phyloP scores from a whole-genome alignment of 169 alveolate species.

The Eimeria mitis region DNA sequence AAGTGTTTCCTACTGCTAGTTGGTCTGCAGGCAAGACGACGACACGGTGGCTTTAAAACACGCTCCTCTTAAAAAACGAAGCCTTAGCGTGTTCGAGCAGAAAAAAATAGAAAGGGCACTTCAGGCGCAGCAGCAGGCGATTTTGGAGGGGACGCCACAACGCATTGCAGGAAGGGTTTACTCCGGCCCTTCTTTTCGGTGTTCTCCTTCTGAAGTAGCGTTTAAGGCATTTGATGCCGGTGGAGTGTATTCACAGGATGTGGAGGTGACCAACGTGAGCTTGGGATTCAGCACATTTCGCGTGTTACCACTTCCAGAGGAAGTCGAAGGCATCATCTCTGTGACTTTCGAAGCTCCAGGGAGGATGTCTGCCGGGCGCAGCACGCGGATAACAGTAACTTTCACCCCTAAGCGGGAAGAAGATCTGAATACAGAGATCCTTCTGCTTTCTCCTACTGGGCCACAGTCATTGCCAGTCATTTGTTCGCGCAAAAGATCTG shows the following conservation, averaged over 20 bases:
- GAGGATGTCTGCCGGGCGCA: constrained; percentile 78
- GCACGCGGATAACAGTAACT: constrained; percentile 35
- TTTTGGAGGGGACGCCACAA: constrained; percentile 67
- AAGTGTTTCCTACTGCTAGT: background rate
- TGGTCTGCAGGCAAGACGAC: constrained; percentile 44
- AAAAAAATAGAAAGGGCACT: constrained; percentile 63
- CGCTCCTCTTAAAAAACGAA: constrained; percentile 16
- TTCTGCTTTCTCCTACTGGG: constrained; percentile 76
- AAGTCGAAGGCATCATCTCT: constrained; percentile 74
- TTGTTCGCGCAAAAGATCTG: constrained; percentile 69
- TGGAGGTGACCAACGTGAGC: constrained; percentile 79
- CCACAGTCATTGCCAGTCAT: constrained; percentile 66
- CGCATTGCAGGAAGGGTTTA: constrained; percentile 73
- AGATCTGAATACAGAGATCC: constrained; percentile 29
- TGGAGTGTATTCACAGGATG: constrained; percentile 26
- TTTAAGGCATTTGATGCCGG: constrained; percentile 69
- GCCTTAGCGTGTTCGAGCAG: constrained; percentile 73
- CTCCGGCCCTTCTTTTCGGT: constrained; percentile 67
- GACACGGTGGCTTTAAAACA: background rate
- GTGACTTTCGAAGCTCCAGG: constrained; percentile 77
- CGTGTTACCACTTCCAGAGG: constrained; percentile 76
- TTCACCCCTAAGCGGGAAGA: constrained; percentile 63
- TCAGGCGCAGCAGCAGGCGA: constrained; percentile 42
- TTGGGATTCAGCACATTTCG: constrained; percentile 80
- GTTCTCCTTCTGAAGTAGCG: constrained; percentile 31